Base-by-base conservation (phyloP, 1,284 basidiomycete genomes). In the Pholiota adiposa region DNA sequence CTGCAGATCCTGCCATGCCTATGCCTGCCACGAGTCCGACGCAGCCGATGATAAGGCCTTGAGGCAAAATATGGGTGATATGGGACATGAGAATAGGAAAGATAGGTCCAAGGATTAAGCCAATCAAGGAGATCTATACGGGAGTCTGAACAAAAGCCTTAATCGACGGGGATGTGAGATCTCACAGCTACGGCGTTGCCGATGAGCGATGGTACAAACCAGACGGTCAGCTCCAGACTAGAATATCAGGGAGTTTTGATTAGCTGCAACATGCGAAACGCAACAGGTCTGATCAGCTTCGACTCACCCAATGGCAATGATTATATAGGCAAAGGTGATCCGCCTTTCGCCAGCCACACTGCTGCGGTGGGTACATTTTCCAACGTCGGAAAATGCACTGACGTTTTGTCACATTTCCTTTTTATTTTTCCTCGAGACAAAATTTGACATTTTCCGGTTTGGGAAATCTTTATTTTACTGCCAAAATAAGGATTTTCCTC, bases 1-100 rank as follows among this genome's bases (percentile, higher is more conserved):
- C 72, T 0, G 88, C 88, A 50, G 82, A 83, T 4, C 88, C 89
- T 0, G 86, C 82, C 63, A 86, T 84, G 0, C 89, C 89, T 46
- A 90, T 73, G 12, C 83, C 83, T 2, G 83, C 77, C 40, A 87
- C 85, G 79, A 85, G 86, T 2, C 89, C 88, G 23, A 90, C 83
- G 14, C 82, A 80, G 4, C 76, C 87, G 0, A 83, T 83, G 58
- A 89, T 80, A 6, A 90, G 74, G 77, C 84, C 85, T 9, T 75
- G 76, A 2, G 88, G 88, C 1, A 90, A 71, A 58, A 89, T 76
- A 72, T 25, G 80, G 74, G 27, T 83, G 76, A 63, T 84, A 77
- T 70, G 83, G 81, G 75, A 87, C 79, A 41, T 84, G 77, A 65
- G 59, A 56, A 88, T 83, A 0, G 87, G 87, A 67, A 85, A 90